Conservation (phyloP, 2,329 filamentous ascomycete species). For the Penicillium sp. region DNA sequence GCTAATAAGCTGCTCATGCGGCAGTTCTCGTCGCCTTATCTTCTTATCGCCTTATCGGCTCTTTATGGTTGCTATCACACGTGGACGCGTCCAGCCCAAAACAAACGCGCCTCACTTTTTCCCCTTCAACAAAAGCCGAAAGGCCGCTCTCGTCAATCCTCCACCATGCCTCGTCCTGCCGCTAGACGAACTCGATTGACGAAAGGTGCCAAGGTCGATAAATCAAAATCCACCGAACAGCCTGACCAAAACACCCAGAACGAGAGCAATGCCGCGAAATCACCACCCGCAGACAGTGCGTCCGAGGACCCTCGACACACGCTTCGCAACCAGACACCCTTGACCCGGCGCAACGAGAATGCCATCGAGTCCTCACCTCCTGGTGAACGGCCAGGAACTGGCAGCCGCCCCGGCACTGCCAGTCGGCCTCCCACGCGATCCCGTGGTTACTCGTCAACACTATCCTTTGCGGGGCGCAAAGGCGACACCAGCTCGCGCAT, state of each 20-base stretch:
- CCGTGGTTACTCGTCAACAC: constrained; percentile 43
- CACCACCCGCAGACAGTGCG: constrained; percentile 17
- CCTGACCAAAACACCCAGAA: background rate
- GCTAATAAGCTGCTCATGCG: background rate
- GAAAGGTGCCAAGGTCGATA: constrained; percentile 11
- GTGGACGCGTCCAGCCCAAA: constrained; percentile 20
- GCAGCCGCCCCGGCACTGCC: constrained; percentile 37
- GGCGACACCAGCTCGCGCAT: constrained; percentile 39
- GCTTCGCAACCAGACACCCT: constrained; percentile 35
- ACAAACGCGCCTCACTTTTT: constrained; percentile 12
- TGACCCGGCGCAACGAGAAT: constrained; percentile 34
- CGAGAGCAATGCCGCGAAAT: constrained; percentile 16
- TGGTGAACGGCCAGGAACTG: constrained; percentile 35
- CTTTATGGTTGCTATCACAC: constrained; percentile 9
- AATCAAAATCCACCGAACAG: constrained; percentile 1
- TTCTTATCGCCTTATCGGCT: too few species aligned
- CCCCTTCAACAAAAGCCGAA: background rate
- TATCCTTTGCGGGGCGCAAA: constrained; percentile 41
- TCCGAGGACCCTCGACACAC: constrained; percentile 24
- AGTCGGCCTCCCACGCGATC: constrained; percentile 41
- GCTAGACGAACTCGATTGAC: constrained; percentile 24
- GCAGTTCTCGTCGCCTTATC: too few species aligned
- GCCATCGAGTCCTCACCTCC: constrained; percentile 40
- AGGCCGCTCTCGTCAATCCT: background rate
- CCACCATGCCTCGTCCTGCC: constrained; percentile 27